Evolutionary conservation across 108 stramenopile genomes (phyloP).

Genomic region (Skeletonema menzelii): DNA sequence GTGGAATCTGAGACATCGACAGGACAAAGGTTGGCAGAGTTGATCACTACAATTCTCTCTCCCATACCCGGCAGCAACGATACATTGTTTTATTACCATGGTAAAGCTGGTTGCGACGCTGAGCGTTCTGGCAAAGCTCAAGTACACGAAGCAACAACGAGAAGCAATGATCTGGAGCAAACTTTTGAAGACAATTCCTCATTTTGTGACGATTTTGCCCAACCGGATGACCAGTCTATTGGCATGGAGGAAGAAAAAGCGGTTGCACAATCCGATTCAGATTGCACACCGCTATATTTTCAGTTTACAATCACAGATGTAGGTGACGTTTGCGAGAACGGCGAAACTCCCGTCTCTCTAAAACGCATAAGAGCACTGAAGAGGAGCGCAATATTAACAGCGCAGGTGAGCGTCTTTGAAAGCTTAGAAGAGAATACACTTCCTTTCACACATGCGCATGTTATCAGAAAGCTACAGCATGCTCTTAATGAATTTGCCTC

Average conservation of each 20-base stretch:
- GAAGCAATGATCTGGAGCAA: not conserved
- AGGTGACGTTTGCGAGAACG: not conserved
- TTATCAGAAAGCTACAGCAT: slow-evolving; percentile 40
- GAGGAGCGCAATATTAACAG: slow-evolving; percentile 49
- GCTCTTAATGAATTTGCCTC: slow-evolving; percentile 62
- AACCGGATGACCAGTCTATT: slow-evolving; percentile 2
- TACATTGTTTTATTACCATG: slow-evolving; percentile 51
- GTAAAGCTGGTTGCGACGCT: slow-evolving; percentile 4
- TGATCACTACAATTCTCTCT: slow-evolving; percentile 46
- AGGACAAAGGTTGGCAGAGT: slow-evolving; percentile 48
- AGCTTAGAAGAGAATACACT: not conserved
- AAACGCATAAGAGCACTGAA: slow-evolving; percentile 41
- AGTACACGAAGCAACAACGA: not conserved
- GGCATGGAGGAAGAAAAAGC: not conserved
- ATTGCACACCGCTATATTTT: slow-evolving; percentile 56
- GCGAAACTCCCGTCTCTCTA: slow-evolving; percentile 33
- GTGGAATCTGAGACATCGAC: slow-evolving; percentile 10
- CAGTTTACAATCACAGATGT: slow-evolving; percentile 37
- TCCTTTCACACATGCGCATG: slow-evolving; percentile 35
- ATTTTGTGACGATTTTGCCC: not conserved
- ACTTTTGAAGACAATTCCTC: not conserved
- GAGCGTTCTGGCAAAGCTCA: slow-evolving; percentile 5
- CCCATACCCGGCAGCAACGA: slow-evolving; percentile 59
- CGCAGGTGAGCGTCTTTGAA: slow-evolving; percentile 48
- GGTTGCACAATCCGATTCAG: slow-evolving; percentile 1